Percentiles rank a stretch among this genome's conserved stretches.
These are phyloP conservation scores for Eragrostis tef DNA, from an alignment of 202 grass and related monocot species.

Conservation along the genomic window DNA sequence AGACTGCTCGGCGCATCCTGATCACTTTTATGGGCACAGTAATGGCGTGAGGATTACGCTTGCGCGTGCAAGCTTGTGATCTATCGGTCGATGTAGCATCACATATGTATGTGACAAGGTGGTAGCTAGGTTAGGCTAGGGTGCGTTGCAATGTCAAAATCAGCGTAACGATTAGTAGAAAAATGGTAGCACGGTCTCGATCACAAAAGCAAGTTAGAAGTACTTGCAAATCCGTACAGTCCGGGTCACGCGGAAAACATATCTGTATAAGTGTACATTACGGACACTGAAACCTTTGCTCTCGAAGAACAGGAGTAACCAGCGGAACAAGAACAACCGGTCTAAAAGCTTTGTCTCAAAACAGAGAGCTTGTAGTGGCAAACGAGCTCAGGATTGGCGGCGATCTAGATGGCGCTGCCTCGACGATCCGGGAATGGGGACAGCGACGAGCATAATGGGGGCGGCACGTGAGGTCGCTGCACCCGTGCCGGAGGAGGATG, in stretches of 20 bases:
- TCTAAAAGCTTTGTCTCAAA: not conserved
- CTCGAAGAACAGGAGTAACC: not conserved
- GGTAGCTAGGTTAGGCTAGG: not conserved
- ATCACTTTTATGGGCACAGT: constrained; percentile 15
- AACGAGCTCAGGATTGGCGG: not conserved
- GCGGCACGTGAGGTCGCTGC: not conserved
- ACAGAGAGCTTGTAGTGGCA: not conserved
- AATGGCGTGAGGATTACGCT: constrained; percentile 30
- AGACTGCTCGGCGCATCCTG: not conserved
- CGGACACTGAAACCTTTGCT: no score
- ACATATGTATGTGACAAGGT: not conserved
- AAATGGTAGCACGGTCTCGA: not conserved
- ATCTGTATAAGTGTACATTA: not conserved
- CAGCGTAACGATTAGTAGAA: constrained; percentile 38
- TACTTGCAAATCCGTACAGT: not conserved
- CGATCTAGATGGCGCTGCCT: not conserved
- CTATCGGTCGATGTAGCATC: not conserved
- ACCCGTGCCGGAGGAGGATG: constrained; percentile 16
- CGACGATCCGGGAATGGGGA: not conserved
- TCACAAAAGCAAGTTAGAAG: not conserved
- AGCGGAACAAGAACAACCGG: no score
- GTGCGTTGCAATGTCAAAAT: constrained; percentile 32
- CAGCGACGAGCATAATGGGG: not conserved
- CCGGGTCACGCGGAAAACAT: not conserved
- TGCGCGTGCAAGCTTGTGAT: constrained; percentile 1